These are phyloP conservation scores for Mrakia frigida DNA, from an alignment of 768 basidiomycete species.

Conservation along the genomic window DNA sequence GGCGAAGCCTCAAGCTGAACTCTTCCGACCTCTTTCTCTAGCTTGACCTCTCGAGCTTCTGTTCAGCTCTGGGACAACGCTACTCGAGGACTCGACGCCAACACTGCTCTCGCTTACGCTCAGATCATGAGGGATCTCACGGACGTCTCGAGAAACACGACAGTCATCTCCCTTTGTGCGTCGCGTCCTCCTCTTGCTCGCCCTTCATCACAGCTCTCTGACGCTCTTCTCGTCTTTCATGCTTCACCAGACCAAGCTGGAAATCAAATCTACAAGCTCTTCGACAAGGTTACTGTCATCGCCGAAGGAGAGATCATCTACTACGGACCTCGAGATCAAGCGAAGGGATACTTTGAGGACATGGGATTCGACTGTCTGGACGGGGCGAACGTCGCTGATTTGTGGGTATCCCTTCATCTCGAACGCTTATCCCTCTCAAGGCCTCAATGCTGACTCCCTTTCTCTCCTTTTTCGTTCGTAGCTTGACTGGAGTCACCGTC, in stretches of 20 bases:
- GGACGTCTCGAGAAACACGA: constrained; percentile 37
- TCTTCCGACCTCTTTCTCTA: no score
- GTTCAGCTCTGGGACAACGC: constrained; percentile 63
- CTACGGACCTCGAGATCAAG: constrained; percentile 32
- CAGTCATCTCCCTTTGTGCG: constrained; percentile 41
- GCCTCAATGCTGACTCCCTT: background rate
- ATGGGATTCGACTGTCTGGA: constrained; percentile 39
- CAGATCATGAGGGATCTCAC: constrained; percentile 37
- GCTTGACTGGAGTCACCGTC: constrained; percentile 38
- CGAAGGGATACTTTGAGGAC: constrained; percentile 37
- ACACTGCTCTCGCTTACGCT: constrained; percentile 40
- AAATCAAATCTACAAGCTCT: constrained; percentile 35
- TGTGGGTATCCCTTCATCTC: background rate
- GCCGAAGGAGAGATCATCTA: constrained; percentile 33
- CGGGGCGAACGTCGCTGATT: constrained; percentile 41
- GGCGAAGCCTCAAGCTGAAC: no score
- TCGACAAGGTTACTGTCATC: constrained; percentile 35
- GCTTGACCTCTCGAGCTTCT: constrained; percentile 58
- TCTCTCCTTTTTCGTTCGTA: background rate
- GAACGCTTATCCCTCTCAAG: background rate
- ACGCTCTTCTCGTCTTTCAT: background rate
- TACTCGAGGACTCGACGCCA: constrained; percentile 42
- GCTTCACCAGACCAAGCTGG: constrained; percentile 32
- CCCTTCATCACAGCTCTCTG: background rate
- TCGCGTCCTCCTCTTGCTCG: background rate